Base-by-base conservation (phyloP, 2,329 filamentous ascomycete species). In the Neofusicoccum parvum region DNA sequence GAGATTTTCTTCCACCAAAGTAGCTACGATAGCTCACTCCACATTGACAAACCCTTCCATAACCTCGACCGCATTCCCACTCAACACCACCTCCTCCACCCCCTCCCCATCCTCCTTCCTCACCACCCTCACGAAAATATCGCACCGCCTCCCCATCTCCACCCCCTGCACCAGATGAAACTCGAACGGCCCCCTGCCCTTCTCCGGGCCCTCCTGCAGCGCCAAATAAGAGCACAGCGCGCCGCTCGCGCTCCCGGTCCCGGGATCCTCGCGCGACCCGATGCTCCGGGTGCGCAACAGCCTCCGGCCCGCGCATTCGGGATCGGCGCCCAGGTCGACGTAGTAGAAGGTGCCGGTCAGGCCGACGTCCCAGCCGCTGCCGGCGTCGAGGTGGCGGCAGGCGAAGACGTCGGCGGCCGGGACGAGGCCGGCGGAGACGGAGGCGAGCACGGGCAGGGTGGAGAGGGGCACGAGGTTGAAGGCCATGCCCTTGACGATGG, bases 401-500 rank as follows among this genome's bases (percentile, higher is more conserved):
- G 79, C 62, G 10, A 72, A 62, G 36, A 62, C 72, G 36, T 82
- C 79, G n/a, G 83, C 84, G 5, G 89, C 74, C 5, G 56, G 41
- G 7, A 60, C 10, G 3, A 60, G 27, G 41, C 70, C 69, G 37
- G 76, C 69, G 3, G 81, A 78, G 12, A 82, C 74, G 14, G 75
- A 69, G 5, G 78, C 82, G n/a, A 94, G 80, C 6, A 84, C 82
- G 34, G 87, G 86, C 10, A 91, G 76, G 62, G 81, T 83, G 0
- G 85, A 80, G 20, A 95, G 80, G 69, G 85, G 79, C 10, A 90
- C 80, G 37, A 92, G 83, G 20, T 87, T 76, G 75, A 92, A 93
- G 1, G 86, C 86, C 88, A 94, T 90, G 58, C 90, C 91, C 49
- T 86, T 86, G 39, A 93, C 90, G 54, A 92, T 80, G 54, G 78